These are phyloP conservation scores for Arabis alpina DNA, from an alignment of 345 rosid species.

Conservation along the genomic window DNA sequence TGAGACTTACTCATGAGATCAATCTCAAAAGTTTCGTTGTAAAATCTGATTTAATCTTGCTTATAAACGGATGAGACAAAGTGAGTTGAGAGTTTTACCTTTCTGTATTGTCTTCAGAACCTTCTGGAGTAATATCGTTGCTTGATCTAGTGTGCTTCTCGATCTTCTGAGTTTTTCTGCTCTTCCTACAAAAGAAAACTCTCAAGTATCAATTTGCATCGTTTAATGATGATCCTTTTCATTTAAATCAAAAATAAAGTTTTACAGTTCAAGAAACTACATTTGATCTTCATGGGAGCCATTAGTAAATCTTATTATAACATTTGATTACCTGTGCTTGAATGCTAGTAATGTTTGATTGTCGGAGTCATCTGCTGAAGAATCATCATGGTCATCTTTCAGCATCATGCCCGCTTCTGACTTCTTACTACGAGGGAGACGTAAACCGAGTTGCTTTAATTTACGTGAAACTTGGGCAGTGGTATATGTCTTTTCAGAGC, in stretches of 20 bases:
- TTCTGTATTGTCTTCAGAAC: slow-evolving; percentile 35
- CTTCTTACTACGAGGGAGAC: slow-evolving; percentile 49
- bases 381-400: slow-evolving; percentile 54
- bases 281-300: slow-evolving; percentile 11
- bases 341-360: slow-evolving; percentile 69
- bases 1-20: slow-evolving; percentile 19
- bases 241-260: too few relatives aligned
- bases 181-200: slow-evolving; percentile 34
- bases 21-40: slow-evolving; percentile 3
- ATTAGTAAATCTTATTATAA: neutral
- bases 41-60: slow-evolving; percentile 9
- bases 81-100: slow-evolving; percentile 38
- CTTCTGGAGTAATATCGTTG: slow-evolving; percentile 27
- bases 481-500: slow-evolving; percentile 58
- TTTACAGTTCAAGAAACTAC: slow-evolving; percentile 12
- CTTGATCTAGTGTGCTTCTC: slow-evolving; percentile 31
- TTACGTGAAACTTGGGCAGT: slow-evolving; percentile 79
- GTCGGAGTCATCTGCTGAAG: slow-evolving; percentile 49
- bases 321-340: slow-evolving; percentile 59
- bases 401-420: slow-evolving; percentile 48
- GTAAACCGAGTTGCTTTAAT: slow-evolving; percentile 83
- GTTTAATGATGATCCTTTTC: neutral
- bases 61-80: neutral
- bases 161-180: slow-evolving; percentile 19
- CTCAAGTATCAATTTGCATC: slow-evolving; percentile 13